A percentile compares a stretch with the other conserved stretches of the same genome.
phyloP scores from a whole-genome alignment of 495 filamentous ascomycete species.

The Trichocladium antarcticum region DNA sequence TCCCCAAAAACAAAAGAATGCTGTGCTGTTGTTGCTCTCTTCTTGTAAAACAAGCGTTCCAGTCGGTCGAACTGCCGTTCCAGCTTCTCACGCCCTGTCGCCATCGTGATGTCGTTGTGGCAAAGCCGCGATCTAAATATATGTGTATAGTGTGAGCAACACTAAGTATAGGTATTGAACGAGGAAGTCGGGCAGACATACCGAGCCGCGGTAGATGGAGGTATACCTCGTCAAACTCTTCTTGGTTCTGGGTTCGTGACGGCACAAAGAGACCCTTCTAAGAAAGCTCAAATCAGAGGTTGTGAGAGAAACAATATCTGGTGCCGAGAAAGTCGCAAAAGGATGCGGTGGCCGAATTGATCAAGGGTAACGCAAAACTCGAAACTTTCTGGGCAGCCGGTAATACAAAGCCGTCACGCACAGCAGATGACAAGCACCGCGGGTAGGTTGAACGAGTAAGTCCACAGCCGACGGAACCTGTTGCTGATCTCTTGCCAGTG shows the following conservation, averaged over 20 bases:
- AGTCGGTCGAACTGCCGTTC: slow-evolving; percentile 19
- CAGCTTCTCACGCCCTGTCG: slow-evolving; percentile 19
- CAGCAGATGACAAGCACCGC: slow-evolving; percentile 3
- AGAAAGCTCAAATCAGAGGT: too few species aligned
- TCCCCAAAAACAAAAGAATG: not conserved
- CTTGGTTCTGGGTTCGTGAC: too few species aligned
- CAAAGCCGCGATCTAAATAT: not conserved
- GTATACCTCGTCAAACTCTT: too few species aligned
- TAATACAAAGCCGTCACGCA: slow-evolving; percentile 10
- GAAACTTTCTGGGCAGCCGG: slow-evolving; percentile 2
- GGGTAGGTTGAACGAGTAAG: slow-evolving; percentile 5
- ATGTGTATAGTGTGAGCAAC: not conserved
- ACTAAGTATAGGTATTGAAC: not conserved
- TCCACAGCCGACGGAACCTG: slow-evolving; percentile 7
- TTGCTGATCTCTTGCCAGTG: slow-evolving; percentile 5
- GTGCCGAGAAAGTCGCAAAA: not conserved
- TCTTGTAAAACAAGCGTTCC: slow-evolving; percentile 26
- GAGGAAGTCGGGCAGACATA: too few species aligned
- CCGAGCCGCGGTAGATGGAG: too few species aligned
- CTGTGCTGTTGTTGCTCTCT: slow-evolving; percentile 1
- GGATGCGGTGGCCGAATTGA: not conserved
- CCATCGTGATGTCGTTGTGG: slow-evolving; percentile 9
- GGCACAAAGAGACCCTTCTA: too few species aligned
- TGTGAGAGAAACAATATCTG: too few species aligned
- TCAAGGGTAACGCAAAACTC: not conserved